Evolutionary conservation across 148 eudicot species (phyloP), one percentile per base, ranked within the genome.

Genomic region (Polygonum aviculare): DNA sequence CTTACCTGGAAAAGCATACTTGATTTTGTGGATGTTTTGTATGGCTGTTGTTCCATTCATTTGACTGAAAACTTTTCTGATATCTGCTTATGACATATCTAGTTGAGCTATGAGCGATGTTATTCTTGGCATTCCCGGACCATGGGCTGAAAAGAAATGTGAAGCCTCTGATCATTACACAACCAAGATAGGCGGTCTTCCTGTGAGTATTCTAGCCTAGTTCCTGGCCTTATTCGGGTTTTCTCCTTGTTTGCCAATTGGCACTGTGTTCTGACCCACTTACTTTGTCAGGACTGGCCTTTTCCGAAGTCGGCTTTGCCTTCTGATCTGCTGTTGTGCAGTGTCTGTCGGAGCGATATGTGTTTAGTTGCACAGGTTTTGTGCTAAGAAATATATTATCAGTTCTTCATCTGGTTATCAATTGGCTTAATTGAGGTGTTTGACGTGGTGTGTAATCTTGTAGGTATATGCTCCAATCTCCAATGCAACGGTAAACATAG

Each of bases 391-490:
- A 16, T 62, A 7, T 26, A 15, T 65, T 18, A 41, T 21, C 51
- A 15, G 15, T 33, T 44, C 41, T 36, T 22, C 67, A 22, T 65
- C 11, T 65, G n/a, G 21, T 62, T 40, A 7, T 76, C 18, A 12
- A 14, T 57, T 76, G 59, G 31, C 45, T 67, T 36, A 67, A 67
- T 11, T 38, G 72, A 1, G 72, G n/a, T 14, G 40, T 36, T 11
- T 38, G 72, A 1, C 45, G n/a, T 14, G 40, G 71, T 35, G 11
- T 36, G 39, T 77, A 44, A 74, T 44, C 39, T 2, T 26, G 0
- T 77, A 94, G 98, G 88, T 92, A 67, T 86, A 90, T 90, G 98
- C 98, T 73, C 97, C 97, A 75, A 77, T 92, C 76, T 81, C 88
- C 50, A 81, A 67, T 74, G 76, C 80, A 71, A 54, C 51, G 50